Evolutionary conservation across 1,284 basidiomycete species (phyloP), one percentile per base, ranked within the genome.

Genomic region (Exsudoporus floridanus): DNA sequence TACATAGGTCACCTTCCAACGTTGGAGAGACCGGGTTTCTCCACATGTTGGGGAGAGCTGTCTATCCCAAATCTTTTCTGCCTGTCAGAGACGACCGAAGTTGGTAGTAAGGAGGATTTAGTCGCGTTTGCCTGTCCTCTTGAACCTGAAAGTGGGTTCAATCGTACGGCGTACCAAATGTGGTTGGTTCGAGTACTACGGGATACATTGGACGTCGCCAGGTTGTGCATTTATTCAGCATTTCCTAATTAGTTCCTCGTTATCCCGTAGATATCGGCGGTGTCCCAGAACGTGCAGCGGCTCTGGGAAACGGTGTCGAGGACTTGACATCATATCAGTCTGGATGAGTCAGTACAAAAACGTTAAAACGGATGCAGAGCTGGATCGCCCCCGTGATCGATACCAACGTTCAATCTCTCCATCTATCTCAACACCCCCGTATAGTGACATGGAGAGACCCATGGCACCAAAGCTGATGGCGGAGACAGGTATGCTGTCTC

Each of bases 41-140:
- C 58, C 18, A 64, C 64, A 33, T 63, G 56, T 30, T 60, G 28
- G 0, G 61, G 40, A 19, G 65, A 58, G 13, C 59, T 63, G 6
- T 66, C 54, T 14, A 66, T 53, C 1, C 60, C 58, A 18, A 40
- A n/a, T 13, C 39, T 50, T 4, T 46, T 42, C 28, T 37, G 45
- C 39, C 35, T 58, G 47, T 46, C 49, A 10, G 0, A 4, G 31
- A 47, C 48, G 37, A n/a, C 72, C 74, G 40, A 75, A 75, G 60
- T 78, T 79, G 48, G 77, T 78, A 1, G 74, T 75, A 4, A 79
- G 69, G 64, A 79, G 78, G 37, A 79, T 73, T 37, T 77, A 63
- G 41, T 68, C 56, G 9, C 74, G 66, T 60, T 74, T 73, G 4
- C 73, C 73, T 2, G 62, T 70, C 37, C 56, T 62, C 48, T 69